Evolutionary conservation across 768 basidiomycete genomes (phyloP), one percentile per base, ranked within the genome.

Genomic region (Rubroboletus pulcherrimus): DNA sequence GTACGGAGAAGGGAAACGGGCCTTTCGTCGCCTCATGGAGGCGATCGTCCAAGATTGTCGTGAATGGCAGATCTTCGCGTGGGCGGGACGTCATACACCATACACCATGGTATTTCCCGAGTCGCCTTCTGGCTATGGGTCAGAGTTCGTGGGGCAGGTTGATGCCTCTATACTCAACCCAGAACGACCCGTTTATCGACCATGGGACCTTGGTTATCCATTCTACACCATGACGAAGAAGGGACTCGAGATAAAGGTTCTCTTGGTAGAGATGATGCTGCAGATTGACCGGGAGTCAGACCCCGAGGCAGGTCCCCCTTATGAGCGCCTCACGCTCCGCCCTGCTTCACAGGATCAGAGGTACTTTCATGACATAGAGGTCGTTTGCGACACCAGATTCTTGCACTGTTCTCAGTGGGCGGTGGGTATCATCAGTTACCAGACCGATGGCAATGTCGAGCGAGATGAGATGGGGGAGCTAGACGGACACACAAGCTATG

Each of bases 1-100:
- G 3, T 57, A 57, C n/a, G 56, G 56, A 38, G 53, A 57, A 29
- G 56, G 56, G 33, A 57, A 57, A 17, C 53, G 53, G 10, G 55
- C 55, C 10, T 56, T 56, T 48, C 52, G 45, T 37, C 56, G 46
- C 26, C 46, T 57, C 19, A 57, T 57, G 56, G 53, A 57, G 21
- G 45, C 5, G 29, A 43, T 57, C 35, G 39, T 38, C n/a, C 46
- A 55, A n/a, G 46, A 33, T 7, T 57, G 53, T 40, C 53, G 56
- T 5, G 56, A 57, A 43, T 57, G 56, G 53, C 46, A 57, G 35
- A 39, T 49, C 30, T 57, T 57, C 33, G 56, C 56, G 1, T 57
- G 56, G 53, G 47, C 53, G 11, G 53, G 56, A 2, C 53, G 2
- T 12, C 53, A 57, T 31, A 55, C 56, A 5, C 56, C 56, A 4